Evolutionary conservation across 2,329 filamentous ascomycete genomes (phyloP).

Genomic region (Colletotrichum gigasporum): DNA sequence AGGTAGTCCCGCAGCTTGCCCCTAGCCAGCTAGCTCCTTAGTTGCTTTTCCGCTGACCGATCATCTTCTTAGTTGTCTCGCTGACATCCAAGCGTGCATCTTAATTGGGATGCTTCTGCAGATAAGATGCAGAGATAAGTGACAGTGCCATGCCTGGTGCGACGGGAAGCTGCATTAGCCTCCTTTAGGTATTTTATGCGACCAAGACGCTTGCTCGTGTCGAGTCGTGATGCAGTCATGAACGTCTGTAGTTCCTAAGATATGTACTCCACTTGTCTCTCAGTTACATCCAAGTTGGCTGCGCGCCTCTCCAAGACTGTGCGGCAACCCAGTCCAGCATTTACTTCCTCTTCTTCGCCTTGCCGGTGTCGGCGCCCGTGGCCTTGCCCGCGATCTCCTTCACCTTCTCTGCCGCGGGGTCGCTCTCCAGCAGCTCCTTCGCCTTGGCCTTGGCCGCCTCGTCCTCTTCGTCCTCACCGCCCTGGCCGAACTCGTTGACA

Average conservation of each 20-base stretch:
- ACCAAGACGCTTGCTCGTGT: neutral
- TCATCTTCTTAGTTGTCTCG: constrained; percentile 11
- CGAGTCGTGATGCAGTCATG: neutral
- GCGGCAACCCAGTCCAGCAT: neutral
- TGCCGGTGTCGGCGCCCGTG: constrained; percentile 59
- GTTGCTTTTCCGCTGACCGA: constrained; percentile 24
- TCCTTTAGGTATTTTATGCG: neutral
- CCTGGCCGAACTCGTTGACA: constrained; percentile 98
- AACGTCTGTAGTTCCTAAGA: neutral
- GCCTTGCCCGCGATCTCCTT: constrained; percentile 48
- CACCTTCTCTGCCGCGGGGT: constrained; percentile 44
- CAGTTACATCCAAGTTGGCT: constrained; percentile 3
- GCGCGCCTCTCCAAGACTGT: neutral
- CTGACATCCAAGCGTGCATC: constrained; percentile 20
- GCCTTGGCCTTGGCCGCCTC: constrained; percentile 51
- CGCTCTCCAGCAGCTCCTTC: constrained; percentile 43
- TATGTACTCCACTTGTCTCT: neutral
- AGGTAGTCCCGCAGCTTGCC: no score
- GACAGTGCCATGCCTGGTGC: neutral
- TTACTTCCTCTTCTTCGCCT: constrained; percentile 54
- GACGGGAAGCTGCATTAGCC: neutral
- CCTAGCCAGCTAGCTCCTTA: neutral
- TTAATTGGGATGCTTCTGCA: constrained; percentile 2
- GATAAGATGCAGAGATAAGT: constrained; percentile 8
- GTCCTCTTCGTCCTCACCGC: constrained; percentile 85